These are phyloP conservation scores for Picea glauca DNA, from an alignment of 75 land plant species.

Conservation along the genomic window DNA sequence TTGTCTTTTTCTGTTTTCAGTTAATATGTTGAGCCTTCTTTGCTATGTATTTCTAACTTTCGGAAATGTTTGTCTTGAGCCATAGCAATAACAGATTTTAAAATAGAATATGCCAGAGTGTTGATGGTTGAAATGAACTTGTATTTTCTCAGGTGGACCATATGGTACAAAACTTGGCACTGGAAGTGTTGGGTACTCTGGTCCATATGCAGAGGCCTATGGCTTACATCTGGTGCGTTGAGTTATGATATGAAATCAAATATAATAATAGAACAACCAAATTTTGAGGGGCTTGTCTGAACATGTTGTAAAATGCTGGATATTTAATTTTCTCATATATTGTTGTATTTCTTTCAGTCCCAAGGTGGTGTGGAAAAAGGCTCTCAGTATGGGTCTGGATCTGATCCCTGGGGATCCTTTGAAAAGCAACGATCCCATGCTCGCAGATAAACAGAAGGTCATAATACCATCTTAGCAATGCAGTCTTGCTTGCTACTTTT, in stretches of 20 bases:
- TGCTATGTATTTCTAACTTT: background rate
- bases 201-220: conserved; percentile 45
- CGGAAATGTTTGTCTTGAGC: background rate
- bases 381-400: conserved; percentile 36
- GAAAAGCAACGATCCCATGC: conserved; percentile 63
- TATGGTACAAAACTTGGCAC: conserved; percentile 37
- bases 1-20: background rate
- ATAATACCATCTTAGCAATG: too few species aligned
- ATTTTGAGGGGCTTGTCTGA: background rate
- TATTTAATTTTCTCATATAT: background rate
- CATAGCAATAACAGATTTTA: background rate
- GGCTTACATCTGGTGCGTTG: conserved; percentile 31
- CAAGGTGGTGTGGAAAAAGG: conserved; percentile 34
- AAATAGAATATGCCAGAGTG: background rate
- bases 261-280: too few species aligned
- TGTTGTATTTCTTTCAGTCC: conserved; percentile 18
- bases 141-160: conserved; percentile 26
- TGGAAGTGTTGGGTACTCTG: conserved; percentile 26
- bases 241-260: background rate
- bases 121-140: background rate
- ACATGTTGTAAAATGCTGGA: background rate
- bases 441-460: conserved; percentile 19
- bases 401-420: conserved; percentile 63
- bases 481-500: too few species aligned
- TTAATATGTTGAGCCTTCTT: background rate